These are phyloP conservation scores for Bipolaris sorokiniana DNA, from an alignment of 2,329 filamentous ascomycete genomes.

Conservation along the genomic window DNA sequence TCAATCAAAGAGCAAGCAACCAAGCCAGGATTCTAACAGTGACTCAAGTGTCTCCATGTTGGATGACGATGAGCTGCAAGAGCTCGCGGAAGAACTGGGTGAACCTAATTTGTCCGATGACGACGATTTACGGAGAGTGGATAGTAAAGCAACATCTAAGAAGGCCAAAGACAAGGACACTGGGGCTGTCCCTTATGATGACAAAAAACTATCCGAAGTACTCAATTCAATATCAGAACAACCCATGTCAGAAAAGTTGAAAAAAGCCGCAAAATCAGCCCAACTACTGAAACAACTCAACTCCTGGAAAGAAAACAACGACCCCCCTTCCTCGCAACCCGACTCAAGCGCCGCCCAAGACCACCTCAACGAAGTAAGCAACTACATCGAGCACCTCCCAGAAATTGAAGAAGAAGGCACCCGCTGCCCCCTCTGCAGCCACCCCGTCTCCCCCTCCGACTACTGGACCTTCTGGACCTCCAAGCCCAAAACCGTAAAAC, in stretches of 20 bases:
- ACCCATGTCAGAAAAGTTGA: neutral
- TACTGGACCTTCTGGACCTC: slow-evolving; percentile 55
- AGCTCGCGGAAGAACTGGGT: slow-evolving; percentile 1
- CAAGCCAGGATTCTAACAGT: neutral
- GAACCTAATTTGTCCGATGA: slow-evolving; percentile 1
- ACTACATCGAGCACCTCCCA: slow-evolving; percentile 26
- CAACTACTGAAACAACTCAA: slow-evolving; percentile 25
- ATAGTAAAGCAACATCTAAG: slow-evolving; percentile 6
- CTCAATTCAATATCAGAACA: slow-evolving; percentile 2
- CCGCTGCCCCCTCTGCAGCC: slow-evolving; percentile 71
- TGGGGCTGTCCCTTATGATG: neutral
- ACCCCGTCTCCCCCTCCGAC: slow-evolving; percentile 61
- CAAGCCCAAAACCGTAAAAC: slow-evolving; percentile 51
- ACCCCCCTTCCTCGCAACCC: slow-evolving; percentile 22
- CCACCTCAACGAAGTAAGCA: slow-evolving; percentile 22
- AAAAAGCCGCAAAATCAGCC: slow-evolving; percentile 14
- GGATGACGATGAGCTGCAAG: slow-evolving; percentile 7
- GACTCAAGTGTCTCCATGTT: slow-evolving; percentile 12
- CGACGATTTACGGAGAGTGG: slow-evolving; percentile 12
- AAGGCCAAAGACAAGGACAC: neutral
- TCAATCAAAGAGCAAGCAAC: neutral
- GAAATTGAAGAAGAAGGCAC: slow-evolving; percentile 26
- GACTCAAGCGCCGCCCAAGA: slow-evolving; percentile 26
- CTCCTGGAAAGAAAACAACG: slow-evolving; percentile 21
- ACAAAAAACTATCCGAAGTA: slow-evolving; percentile 6